Conservation (phyloP, 495 filamentous ascomycete species). For the Poronia punctata region DNA sequence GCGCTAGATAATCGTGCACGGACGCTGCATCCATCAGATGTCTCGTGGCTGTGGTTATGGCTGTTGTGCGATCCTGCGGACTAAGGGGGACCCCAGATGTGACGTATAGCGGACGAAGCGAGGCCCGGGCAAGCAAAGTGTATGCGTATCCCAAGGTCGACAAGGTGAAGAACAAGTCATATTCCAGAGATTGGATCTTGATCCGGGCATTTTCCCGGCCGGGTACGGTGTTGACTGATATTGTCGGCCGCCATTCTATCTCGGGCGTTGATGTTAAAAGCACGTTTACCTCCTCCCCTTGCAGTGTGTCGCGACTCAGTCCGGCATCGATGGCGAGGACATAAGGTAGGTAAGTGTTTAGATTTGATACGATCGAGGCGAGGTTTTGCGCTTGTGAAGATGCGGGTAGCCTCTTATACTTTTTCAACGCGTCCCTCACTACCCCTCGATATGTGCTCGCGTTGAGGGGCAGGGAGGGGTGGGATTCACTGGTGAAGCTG, state of each 20-base stretch:
- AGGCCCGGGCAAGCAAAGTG: constrained; percentile 57
- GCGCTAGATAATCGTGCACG: constrained; percentile 63
- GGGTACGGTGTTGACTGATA: constrained; percentile 50
- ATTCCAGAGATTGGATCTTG: constrained; percentile 67
- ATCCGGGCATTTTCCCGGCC: constrained; percentile 55
- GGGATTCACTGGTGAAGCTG: constrained; percentile 61
- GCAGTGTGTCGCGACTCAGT: constrained; percentile 44
- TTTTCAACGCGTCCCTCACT: constrained; percentile 68
- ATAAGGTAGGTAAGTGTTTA: constrained; percentile 74
- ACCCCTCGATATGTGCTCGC: constrained; percentile 73
- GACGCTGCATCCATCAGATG: constrained; percentile 70
- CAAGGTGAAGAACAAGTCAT: constrained; percentile 73
- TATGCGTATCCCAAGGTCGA: constrained; percentile 69
- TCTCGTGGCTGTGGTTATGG: constrained; percentile 69
- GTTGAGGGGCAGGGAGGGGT: constrained; percentile 74
- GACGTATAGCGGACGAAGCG: constrained; percentile 45
- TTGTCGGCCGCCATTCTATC: constrained; percentile 77
- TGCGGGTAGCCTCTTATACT: constrained; percentile 69
- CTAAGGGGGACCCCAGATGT: constrained; percentile 53
- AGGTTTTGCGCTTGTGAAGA: constrained; percentile 60
- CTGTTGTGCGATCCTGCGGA: constrained; percentile 56
- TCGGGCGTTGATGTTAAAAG: constrained; percentile 40
- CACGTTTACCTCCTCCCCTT: constrained; percentile 58
- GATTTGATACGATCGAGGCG: constrained; percentile 53
- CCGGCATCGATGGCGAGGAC: constrained; percentile 67